Percentiles rank a stretch among this genome's conserved stretches.
phyloP scores from a whole-genome alignment of 129 eudicot genomes.

The Flaveria robusta region DNA sequence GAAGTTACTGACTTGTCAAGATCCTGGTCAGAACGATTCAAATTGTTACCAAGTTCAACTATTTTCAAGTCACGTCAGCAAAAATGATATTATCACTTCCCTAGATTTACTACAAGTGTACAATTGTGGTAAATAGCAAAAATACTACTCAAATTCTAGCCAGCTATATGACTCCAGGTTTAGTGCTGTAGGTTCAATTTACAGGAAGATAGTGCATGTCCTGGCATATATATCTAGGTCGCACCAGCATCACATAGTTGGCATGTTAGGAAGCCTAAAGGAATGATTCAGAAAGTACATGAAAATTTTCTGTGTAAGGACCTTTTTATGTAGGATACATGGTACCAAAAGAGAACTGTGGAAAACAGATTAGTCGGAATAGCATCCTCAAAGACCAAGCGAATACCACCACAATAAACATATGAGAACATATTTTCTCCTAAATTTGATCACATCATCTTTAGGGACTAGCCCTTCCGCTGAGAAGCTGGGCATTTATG shows the following conservation, averaged over 20 bases:
- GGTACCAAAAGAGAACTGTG: not conserved
- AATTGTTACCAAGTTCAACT: not conserved
- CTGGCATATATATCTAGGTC: not conserved
- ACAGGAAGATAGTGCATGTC: not conserved
- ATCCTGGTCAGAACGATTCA: not conserved
- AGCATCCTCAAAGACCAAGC: not conserved
- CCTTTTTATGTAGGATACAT: slow-evolving; percentile 3
- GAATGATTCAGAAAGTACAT: not conserved
- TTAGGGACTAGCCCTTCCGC: not conserved
- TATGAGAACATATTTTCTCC: slow-evolving; percentile 8
- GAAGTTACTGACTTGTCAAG: not conserved
- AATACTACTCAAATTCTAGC: not conserved
- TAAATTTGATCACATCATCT: not conserved
- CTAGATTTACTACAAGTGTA: not conserved
- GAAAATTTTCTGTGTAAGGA: not conserved
- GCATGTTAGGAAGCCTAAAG: not conserved
- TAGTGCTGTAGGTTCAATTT: not conserved
- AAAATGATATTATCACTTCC: not conserved
- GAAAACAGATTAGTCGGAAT: not conserved
- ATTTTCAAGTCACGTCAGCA: not conserved
- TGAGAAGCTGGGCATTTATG: not conserved
- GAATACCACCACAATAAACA: not conserved
- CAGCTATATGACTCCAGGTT: not conserved
- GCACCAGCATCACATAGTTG: not conserved
- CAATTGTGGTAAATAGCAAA: not conserved